Percentiles rank a stretch among this genome's conserved stretches.
Evolutionary conservation across 2,329 filamentous ascomycete species (phyloP).

Genomic region (Cercospora janseana): DNA sequence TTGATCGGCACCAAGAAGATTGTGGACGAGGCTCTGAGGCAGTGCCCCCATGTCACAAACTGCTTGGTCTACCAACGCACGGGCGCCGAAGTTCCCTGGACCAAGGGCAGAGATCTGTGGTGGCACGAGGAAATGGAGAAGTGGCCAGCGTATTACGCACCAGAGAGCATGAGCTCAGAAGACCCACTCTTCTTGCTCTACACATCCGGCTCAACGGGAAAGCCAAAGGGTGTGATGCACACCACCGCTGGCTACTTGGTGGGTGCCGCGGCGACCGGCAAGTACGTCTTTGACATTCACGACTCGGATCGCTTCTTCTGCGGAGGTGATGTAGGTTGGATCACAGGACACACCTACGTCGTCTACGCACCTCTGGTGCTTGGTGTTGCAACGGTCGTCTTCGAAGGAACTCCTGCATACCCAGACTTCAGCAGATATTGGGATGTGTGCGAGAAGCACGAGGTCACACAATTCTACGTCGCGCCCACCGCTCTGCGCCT

Average conservation of each 20-base stretch:
- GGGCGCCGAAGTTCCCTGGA: constrained; percentile 88
- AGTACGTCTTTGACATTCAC: constrained; percentile 99
- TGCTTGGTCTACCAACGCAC: constrained; percentile 95
- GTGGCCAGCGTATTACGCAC: constrained; percentile 88
- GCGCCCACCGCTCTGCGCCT: constrained; percentile 90
- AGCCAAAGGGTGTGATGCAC: constrained; percentile 99
- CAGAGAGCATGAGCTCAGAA: constrained; percentile 86
- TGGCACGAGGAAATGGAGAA: constrained; percentile 99
- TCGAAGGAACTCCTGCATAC: constrained; percentile 96
- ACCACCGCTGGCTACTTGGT: constrained; percentile 94
- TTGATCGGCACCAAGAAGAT: constrained; percentile 98
- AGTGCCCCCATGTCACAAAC: constrained; percentile 83
- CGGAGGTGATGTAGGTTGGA: constrained; percentile 97
- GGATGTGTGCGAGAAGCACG: constrained; percentile 95
- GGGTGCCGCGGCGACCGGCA: constrained; percentile 87
- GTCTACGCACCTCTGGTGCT: constrained; percentile 93
- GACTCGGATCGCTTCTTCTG: constrained; percentile 93
- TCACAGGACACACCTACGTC: constrained; percentile 97
- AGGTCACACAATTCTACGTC: constrained; percentile 97
- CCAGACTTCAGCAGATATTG: constrained; percentile 98
- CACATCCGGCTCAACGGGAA: constrained; percentile 95
- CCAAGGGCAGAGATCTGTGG: constrained; percentile 84
- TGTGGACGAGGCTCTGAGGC: constrained; percentile 93
- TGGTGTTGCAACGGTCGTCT: constrained; percentile 91
- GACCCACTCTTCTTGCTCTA: constrained; percentile 97